Evolutionary conservation across 1,284 basidiomycete species (phyloP), one percentile per base, ranked within the genome.

Genomic region (Puccinia triticina): DNA sequence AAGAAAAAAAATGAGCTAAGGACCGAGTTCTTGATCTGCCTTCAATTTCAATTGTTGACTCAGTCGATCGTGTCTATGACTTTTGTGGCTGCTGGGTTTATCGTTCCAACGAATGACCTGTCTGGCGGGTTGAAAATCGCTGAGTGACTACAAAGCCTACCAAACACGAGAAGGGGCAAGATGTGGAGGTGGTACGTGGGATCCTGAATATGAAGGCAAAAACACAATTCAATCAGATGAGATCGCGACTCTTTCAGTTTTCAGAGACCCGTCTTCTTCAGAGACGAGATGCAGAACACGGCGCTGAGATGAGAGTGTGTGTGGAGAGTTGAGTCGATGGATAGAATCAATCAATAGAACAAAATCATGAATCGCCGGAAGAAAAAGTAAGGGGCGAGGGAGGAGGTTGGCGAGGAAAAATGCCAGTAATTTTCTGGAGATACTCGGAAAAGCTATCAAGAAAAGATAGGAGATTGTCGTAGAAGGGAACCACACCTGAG

Each of bases 341-440:
- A 77, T 46, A 77, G 57, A 77, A 77, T 64, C 74, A 77, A 77
- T 40, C 74, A 64, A 48, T 64, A n/a, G 40, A 66, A n/a, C 37
- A 77, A 64, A 77, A 77, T 77, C 59, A 29, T 77, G 74, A 77
- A 77, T 77, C 40, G 34, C 74, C 74, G 74, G 74, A 64, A 77
- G 74, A 77, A 75, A 75, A 43, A 40, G n/a, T 21, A 34, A 50
- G n/a, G n/a, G 40, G 57, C 12, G 37, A 64, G 16, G 53, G 50
- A 32, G 50, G 32, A 53, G 53, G n/a, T 40, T 53, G 50, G 48
- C 26, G 8, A 29, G 40, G 57, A 77, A 77, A 77, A 46, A 77
- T n/a, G 57, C 21, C 37, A 46, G 64, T 61, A 18, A 77, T 61
- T 32, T 53, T 77, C 74, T 61, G 53, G 73, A 43, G 32, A 75